Percentiles rank a stretch among this genome's conserved stretches.
Evolutionary conservation across 1,284 basidiomycete species (phyloP).

Genomic region (Moesziomyces globuligerus): DNA sequence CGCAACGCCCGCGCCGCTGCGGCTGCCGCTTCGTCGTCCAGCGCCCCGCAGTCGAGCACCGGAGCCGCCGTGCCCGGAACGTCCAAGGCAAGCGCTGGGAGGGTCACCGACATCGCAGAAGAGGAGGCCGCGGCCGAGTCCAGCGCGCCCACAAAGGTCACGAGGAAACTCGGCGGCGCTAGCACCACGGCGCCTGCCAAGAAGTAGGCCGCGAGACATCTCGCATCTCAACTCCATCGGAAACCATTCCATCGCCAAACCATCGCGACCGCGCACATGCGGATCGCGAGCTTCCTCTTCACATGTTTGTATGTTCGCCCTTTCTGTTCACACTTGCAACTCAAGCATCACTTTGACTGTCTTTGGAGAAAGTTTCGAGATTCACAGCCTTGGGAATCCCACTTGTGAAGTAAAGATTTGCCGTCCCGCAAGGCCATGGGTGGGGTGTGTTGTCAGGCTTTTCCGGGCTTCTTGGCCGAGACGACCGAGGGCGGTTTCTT

Average conservation of each 20-base stretch:
- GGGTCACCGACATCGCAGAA: slow-evolving; percentile 26
- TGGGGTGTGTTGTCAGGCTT: background rate
- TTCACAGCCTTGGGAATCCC: background rate
- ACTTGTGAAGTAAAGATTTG: background rate
- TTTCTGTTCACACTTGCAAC: background rate
- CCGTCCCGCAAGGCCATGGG: background rate
- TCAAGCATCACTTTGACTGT: no score
- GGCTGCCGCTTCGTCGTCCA: slow-evolving; percentile 1
- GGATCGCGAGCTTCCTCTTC: no score
- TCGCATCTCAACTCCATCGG: background rate
- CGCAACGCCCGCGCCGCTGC: slow-evolving; percentile 23
- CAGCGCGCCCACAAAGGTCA: slow-evolving; percentile 39
- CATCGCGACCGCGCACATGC: no score
- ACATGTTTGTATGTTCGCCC: background rate
- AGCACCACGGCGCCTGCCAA: slow-evolving; percentile 20
- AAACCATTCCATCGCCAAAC: no score
- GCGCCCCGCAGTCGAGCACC: background rate
- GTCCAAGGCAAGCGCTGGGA: slow-evolving; percentile 2
- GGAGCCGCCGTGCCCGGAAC: background rate
- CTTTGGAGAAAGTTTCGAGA: no score
- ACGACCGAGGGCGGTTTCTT: slow-evolving; percentile 8
- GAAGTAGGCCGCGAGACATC: slow-evolving; percentile 20
- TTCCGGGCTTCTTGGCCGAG: slow-evolving; percentile 1
- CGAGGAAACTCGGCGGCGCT: slow-evolving; percentile 30
- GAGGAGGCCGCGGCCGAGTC: slow-evolving; percentile 40